These are phyloP conservation scores for Gomphus sp. DNA, from an alignment of 1,284 basidiomycete genomes.

Conservation along the genomic window DNA sequence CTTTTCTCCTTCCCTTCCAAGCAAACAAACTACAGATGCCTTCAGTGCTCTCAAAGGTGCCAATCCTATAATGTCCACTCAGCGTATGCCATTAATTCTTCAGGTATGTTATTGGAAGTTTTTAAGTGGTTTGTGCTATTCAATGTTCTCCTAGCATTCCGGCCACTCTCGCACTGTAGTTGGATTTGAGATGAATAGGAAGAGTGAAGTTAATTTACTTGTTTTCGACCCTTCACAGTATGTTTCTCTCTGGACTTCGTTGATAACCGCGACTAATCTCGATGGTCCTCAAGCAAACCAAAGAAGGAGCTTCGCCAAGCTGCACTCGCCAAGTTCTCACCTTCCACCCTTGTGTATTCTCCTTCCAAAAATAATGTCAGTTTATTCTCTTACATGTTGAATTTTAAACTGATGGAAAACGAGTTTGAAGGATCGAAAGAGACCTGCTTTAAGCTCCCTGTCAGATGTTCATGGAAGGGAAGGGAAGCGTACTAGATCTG, in stretches of 20 bases:
- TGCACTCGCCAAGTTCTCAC: background rate
- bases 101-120: constrained; percentile 21
- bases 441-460: background rate
- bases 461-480: background rate
- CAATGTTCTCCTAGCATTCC: constrained; percentile 40
- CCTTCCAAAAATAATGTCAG: background rate
- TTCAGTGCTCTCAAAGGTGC: constrained; percentile 38
- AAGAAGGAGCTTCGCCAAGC: constrained; percentile 1
- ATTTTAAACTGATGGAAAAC: background rate
- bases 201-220: constrained; percentile 54
- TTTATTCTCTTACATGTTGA: background rate
- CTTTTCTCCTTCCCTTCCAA: constrained; percentile 35
- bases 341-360: background rate
- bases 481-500: background rate
- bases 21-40: constrained; percentile 25
- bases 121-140: background rate
- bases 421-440: background rate
- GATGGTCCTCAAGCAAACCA: background rate
- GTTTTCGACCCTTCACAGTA: constrained; percentile 75
- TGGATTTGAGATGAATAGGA: constrained; percentile 62
- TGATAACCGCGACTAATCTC: background rate
- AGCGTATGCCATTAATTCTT: constrained; percentile 70
- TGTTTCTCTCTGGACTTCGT: constrained; percentile 14
- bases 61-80: constrained; percentile 43
- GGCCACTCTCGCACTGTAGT: constrained; percentile 83